phyloP scores from a whole-genome alignment of 2,329 filamentous ascomycete species.

The Phialocephala sp. region DNA sequence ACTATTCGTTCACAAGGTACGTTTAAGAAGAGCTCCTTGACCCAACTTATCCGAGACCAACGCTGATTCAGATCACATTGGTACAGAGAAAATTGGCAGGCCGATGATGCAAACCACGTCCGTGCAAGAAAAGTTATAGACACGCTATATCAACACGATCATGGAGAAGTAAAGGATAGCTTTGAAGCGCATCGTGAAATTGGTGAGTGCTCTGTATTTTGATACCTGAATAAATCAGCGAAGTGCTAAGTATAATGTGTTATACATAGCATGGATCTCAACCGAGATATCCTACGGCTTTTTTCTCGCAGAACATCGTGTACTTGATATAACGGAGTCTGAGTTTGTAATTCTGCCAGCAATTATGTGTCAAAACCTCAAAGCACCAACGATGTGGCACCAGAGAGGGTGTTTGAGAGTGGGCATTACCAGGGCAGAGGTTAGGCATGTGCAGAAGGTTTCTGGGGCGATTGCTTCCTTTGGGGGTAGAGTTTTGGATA shows the following conservation, averaged over 20 bases:
- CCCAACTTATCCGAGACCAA: too few species aligned
- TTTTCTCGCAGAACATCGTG: slow-evolving; percentile 58
- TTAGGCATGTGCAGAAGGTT: not conserved
- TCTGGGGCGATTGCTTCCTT: not conserved
- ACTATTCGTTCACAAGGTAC: slow-evolving; percentile 42
- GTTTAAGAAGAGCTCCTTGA: not conserved
- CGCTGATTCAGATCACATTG: not conserved
- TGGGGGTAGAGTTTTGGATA: not conserved
- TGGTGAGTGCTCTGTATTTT: not conserved
- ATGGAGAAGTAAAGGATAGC: not conserved
- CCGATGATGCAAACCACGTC: not conserved
- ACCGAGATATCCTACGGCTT: slow-evolving; percentile 60
- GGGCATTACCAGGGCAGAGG: not conserved
- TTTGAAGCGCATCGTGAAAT: slow-evolving; percentile 8
- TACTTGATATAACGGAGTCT: slow-evolving; percentile 57
- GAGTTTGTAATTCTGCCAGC: slow-evolving; percentile 56
- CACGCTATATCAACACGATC: not conserved
- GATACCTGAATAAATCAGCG: too few species aligned
- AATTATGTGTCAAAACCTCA: slow-evolving; percentile 61
- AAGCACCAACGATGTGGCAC: slow-evolving; percentile 57
- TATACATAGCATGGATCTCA: slow-evolving; percentile 51
- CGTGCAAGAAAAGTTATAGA: not conserved
- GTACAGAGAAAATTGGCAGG: slow-evolving; percentile 36
- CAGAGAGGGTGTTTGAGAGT: not conserved
- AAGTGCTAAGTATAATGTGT: too few species aligned